Evolutionary conservation across 2,329 filamentous ascomycete genomes (phyloP).

Genomic region (Aspergillus ruber): DNA sequence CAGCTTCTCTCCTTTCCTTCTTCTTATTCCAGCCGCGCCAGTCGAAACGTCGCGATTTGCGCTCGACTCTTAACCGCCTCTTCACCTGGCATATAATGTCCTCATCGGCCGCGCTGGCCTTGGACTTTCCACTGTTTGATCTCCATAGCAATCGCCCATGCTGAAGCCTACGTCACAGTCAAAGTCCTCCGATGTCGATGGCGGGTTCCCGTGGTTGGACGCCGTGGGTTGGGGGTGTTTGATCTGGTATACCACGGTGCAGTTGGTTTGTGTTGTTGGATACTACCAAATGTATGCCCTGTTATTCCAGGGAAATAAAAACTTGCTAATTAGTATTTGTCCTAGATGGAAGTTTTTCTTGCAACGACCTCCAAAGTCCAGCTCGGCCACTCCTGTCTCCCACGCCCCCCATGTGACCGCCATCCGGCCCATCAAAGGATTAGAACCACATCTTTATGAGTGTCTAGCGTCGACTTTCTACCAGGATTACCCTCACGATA

Average conservation of each 20-base stretch:
- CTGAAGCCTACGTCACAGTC: slow-evolving; percentile 19
- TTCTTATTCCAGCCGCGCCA: neutral
- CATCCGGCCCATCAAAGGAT: slow-evolving; percentile 86
- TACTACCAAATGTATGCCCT: slow-evolving; percentile 52
- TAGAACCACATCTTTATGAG: slow-evolving; percentile 85
- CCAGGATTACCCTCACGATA: slow-evolving; percentile 71
- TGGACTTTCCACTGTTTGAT: slow-evolving; percentile 1
- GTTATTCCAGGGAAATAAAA: slow-evolving; percentile 2
- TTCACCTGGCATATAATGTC: slow-evolving; percentile 10
- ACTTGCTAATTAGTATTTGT: slow-evolving; percentile 7
- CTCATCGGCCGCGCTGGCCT: slow-evolving; percentile 2
- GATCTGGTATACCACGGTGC: slow-evolving; percentile 52
- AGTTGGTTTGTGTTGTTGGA: slow-evolving; percentile 52
- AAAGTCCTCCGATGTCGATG: slow-evolving; percentile 19
- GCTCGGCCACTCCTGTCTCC: slow-evolving; percentile 26
- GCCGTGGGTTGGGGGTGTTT: slow-evolving; percentile 43
- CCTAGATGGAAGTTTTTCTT: slow-evolving; percentile 52
- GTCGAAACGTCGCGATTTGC: neutral
- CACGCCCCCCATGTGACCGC: slow-evolving; percentile 77
- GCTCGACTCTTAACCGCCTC: neutral
- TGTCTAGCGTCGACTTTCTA: slow-evolving; percentile 81
- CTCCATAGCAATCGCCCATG: slow-evolving; percentile 19
- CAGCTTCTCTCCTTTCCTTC: neutral
- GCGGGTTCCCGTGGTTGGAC: slow-evolving; percentile 26
- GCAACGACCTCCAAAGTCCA: slow-evolving; percentile 36